Evolutionary conservation across 1,139 yeast species (phyloP).

Genomic region (Candida dubliniensis): DNA sequence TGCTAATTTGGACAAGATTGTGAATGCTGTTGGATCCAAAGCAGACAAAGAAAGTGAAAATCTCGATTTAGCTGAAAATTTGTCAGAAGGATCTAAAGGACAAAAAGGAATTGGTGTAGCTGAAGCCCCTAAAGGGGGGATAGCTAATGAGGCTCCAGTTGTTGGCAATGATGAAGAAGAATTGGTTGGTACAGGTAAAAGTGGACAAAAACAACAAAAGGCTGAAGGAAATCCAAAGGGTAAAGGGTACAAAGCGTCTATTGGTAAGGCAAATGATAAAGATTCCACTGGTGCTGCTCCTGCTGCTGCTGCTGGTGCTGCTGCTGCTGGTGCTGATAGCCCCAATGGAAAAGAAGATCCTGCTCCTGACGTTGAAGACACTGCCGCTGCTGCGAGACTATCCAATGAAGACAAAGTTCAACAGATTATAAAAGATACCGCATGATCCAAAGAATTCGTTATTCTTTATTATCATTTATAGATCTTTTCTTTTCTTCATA

Average conservation of each 20-base stretch:
- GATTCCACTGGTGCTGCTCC: slow-evolving; percentile 2
- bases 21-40: slow-evolving; percentile 15
- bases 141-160: slow-evolving; percentile 48
- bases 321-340: background rate
- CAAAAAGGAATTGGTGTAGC: slow-evolving; percentile 43
- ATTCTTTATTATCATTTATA: background rate
- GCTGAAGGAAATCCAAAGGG: background rate
- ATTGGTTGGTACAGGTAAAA: slow-evolving; percentile 22
- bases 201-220: slow-evolving; percentile 6
- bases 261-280: slow-evolving; percentile 4
- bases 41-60: slow-evolving; percentile 15
- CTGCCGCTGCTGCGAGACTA: slow-evolving; percentile 1
- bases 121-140: slow-evolving; percentile 53
- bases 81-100: slow-evolving; percentile 45
- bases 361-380: slow-evolving; percentile 1
- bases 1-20: slow-evolving; percentile 15
- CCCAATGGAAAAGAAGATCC: background rate
- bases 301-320: slow-evolving; percentile 1
- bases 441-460: background rate
- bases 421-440: slow-evolving; percentile 13
- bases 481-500: background rate
- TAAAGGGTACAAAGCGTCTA: background rate
- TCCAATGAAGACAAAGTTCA: slow-evolving; percentile 11
- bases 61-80: slow-evolving; percentile 40
- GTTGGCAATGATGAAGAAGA: slow-evolving; percentile 45